Base-by-base conservation (phyloP, 139 green algal genomes). In the Bryopsis sp. region DNA sequence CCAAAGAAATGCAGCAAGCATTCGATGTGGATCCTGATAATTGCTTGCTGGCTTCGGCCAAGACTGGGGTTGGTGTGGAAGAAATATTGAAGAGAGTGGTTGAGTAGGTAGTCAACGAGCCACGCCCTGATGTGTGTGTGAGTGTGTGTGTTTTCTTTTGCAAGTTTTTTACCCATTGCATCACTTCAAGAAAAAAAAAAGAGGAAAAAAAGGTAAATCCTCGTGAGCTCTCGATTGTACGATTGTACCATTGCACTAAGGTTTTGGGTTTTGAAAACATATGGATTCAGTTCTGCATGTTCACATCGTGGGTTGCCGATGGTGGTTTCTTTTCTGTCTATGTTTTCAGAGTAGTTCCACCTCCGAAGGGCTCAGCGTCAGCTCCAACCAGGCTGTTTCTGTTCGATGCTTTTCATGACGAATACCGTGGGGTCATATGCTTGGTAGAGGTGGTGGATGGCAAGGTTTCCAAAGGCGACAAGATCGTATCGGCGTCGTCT, bases 381-480 rank as follows among this genome's bases (percentile, higher is more conserved):
- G 75, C 48, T 1, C 80, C 81, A 2, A 74, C 91, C 47, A 71
- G 86, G 1, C 63, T 88, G 75, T 82, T 97, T 67, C 76, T 98
- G 34, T 94, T 97, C 67, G 93, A 98, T 70, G 86, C 88, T 19
- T 86, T 88, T 65, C 89, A 95, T 65, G 91, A 97, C 76, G 75
- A 88, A 39, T 96, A 90, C 78, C 62, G 84, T 39, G 73, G 75
- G 0, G 75, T 91, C 50, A 74, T 91, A 6, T 88, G 79, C 60
- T 73, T 92, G 33, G 70, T 95, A 35, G 73, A 79, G 43, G 83
- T 95, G 31, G 74, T 92, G 31, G 89, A 95, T 64, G 88, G 88
- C 2, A 8, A n/a, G 1, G 60, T 93, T 70, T 35, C 26, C 1
- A 76, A 78, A 58, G 87, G 87, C 2, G 78, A 89, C 61, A 68